Base-by-base conservation (phyloP, 2,329 filamentous ascomycete genomes). In the Chaetothyriales sp. region DNA sequence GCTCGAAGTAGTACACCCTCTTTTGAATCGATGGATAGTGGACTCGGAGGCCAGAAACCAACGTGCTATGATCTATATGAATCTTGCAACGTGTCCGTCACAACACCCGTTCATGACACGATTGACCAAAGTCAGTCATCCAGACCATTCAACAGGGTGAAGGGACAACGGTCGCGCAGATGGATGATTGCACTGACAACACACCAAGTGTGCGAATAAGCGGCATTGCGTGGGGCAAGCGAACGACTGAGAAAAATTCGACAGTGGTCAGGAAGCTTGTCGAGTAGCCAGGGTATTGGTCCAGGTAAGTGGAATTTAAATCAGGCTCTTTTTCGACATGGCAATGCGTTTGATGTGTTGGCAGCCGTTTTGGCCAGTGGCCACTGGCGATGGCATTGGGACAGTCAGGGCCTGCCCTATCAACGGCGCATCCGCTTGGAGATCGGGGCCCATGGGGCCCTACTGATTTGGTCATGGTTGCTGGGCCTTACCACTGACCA, bases 331-430 rank as follows among this genome's bases (percentile, higher is more conserved):
- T 55, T 55, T 46, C 54, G 49, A 48, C 55, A 53, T 59, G 48
- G 52, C 56, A 56, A 57, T 55, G 53, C 58, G 43, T 47, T 51
- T 60, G 58, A 56, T 60, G 58, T 55, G 58, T 55, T 60, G 58
- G 58, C 58, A 60, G 51, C 39, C 51, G 44, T 54, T 59, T 52
- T 51, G 52, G 51, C 58, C 58, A 60, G 56, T 58, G 54, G 53
- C 51, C 51, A 51, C 49, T 25, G 50, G 46, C 47, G 51, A 5
- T 53, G 56, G 55, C 49, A 48, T 59, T 55, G 51, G 52, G 53
- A 42, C 52, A 54, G 36, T 52, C 51, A 52, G 45, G 18, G 9
- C 19, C 18, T 22, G 20, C 20, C 45, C 45, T 47, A 47, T 47
- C 45, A 47, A 18, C 18, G 18, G 20, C 20, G 28, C 22, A 26